Conservation (phyloP, 306 rosid species). For the Vigna trinervia region DNA sequence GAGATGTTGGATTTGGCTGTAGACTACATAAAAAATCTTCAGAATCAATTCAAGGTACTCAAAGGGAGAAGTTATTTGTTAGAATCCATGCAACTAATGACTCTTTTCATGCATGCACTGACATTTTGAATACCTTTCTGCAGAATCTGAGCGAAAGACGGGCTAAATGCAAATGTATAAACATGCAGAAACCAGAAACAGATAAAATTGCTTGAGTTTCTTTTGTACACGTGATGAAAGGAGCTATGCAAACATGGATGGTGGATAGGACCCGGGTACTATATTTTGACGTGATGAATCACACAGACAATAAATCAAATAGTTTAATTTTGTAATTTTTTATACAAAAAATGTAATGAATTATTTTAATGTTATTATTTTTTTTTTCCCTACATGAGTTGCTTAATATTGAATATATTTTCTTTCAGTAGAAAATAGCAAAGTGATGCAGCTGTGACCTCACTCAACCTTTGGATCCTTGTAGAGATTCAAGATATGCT, state of each 20-base stretch:
- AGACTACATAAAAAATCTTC: slow-evolving; percentile 88
- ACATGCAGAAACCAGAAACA: slow-evolving; percentile 53
- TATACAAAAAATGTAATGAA: slow-evolving; percentile 46
- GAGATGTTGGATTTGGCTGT: slow-evolving; percentile 97
- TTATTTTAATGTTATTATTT: slow-evolving; percentile 17
- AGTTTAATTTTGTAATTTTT: slow-evolving; percentile 44
- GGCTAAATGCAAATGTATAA: slow-evolving; percentile 79
- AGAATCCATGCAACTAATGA: slow-evolving; percentile 11
- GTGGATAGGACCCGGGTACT: slow-evolving; percentile 33
- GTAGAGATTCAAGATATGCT: neutral
- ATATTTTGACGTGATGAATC: slow-evolving; percentile 31
- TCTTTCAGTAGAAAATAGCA: neutral
- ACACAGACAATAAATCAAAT: slow-evolving; percentile 47
- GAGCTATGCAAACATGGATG: slow-evolving; percentile 37
- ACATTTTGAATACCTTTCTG: slow-evolving; percentile 34
- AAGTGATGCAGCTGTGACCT: neutral
- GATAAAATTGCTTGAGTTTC: slow-evolving; percentile 58
- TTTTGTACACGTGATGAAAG: slow-evolving; percentile 45
- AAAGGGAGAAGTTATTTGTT: neutral
- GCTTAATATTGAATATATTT: neutral
- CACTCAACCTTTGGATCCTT: neutral
- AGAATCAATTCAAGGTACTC: slow-evolving; percentile 85
- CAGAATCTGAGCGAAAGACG: slow-evolving; percentile 72
- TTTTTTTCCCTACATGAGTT: neutral
- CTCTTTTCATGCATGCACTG: neutral